Evolutionary conservation across 345 rosid genomes (phyloP).

Genomic region (Alliaria petiolata): DNA sequence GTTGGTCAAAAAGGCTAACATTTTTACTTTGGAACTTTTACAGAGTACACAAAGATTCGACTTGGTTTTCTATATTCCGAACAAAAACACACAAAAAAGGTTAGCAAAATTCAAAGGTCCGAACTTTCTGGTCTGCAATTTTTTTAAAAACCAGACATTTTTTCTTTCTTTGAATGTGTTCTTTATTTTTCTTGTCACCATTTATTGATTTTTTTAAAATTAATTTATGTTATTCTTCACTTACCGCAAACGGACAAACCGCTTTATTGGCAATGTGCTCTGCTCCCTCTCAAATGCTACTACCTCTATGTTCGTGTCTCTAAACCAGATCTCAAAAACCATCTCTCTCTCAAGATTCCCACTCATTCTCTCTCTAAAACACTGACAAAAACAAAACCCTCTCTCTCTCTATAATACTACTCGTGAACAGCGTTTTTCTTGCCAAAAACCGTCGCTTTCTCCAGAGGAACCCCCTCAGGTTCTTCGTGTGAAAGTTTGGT

Average conservation of each 20-base stretch:
- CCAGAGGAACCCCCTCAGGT: slow-evolving; percentile 37
- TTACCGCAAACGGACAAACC: slow-evolving; percentile 43
- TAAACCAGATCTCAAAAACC: slow-evolving; percentile 38
- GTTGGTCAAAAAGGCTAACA: slow-evolving; percentile 8
- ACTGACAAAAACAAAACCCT: background rate
- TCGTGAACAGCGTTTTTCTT: background rate
- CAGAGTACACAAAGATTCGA: background rate
- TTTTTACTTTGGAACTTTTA: background rate
- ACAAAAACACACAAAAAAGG: background rate
- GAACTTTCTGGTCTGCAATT: too few relatives aligned
- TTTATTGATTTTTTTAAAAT: background rate
- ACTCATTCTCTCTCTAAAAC: slow-evolving; percentile 13
- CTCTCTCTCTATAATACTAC: background rate
- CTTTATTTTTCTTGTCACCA: background rate
- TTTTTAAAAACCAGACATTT: background rate
- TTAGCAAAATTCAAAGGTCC: background rate
- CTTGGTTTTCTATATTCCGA: background rate
- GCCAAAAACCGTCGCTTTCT: slow-evolving; percentile 40
- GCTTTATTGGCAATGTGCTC: slow-evolving; percentile 48
- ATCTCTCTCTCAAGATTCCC: slow-evolving; percentile 34
- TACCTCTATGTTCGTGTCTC: slow-evolving; percentile 26
- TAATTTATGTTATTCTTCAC: background rate
- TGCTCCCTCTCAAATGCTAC: slow-evolving; percentile 31
- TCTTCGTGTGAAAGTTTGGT: slow-evolving; percentile 59
- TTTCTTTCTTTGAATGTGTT: background rate